Percentiles rank a stretch among this genome's conserved stretches.
Conservation (phyloP, 176 grass and related monocot genomes). For the Musa troglodytarum region DNA sequence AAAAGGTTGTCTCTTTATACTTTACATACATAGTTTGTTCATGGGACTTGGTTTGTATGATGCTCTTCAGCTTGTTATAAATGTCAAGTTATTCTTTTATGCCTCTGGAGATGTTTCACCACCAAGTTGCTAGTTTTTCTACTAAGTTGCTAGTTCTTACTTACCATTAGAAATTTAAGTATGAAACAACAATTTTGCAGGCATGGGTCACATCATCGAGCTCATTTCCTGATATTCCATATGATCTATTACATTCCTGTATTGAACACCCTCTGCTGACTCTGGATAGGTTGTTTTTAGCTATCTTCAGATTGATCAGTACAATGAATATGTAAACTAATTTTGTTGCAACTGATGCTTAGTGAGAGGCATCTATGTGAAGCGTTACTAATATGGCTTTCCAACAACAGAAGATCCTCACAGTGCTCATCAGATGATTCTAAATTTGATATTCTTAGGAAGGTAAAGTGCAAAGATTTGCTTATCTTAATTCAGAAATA, state of each 20-base stretch:
- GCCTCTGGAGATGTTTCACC: neutral
- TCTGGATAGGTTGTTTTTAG: conserved; percentile 42
- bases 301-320: conserved; percentile 1
- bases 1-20: neutral
- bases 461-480: conserved; percentile 20
- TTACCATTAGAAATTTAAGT: conserved; percentile 1
- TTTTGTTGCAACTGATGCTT: conserved; percentile 11
- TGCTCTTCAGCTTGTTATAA: neutral
- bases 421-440: conserved; percentile 8
- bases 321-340: conserved; percentile 4
- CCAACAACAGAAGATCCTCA: conserved; percentile 16
- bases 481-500: neutral
- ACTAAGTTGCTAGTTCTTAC: neutral
- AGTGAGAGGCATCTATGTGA: conserved; percentile 67
- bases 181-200: conserved; percentile 12
- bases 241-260: conserved; percentile 41
- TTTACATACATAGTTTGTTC: neutral
- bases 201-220: conserved; percentile 24
- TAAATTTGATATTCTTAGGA: conserved; percentile 35
- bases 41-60: neutral
- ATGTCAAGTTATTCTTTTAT: neutral
- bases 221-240: conserved; percentile 52
- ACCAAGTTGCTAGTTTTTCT: neutral
- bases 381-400: conserved; percentile 45
- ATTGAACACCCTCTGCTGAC: conserved; percentile 39